Base-by-base conservation (phyloP, 2,329 filamentous ascomycete species). In the Raffaelea ambrosiae region DNA sequence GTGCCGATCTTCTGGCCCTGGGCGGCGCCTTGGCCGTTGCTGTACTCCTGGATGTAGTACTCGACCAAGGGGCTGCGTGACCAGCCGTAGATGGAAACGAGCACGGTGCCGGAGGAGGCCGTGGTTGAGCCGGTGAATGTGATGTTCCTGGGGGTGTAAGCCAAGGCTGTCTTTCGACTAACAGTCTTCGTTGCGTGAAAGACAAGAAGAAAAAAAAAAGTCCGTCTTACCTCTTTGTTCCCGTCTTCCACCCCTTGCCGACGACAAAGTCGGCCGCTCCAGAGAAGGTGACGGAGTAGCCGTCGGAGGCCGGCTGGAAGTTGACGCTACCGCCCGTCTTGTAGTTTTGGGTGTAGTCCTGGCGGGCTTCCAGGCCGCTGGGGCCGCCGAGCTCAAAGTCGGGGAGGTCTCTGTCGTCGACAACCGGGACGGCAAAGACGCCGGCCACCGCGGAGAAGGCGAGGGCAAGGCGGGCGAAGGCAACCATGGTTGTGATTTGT, bases 221-320 rank as follows among this genome's bases (percentile, higher is more conserved):
- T 7, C 13, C 13, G 39, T 40, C 10, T 18, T 18, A 77, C 74
- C 71, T 66, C n/a, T 62, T 62, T 40, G 62, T 66, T 41, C 76
- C 76, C 29, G 72, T 68, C 44, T 65, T 69, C 76, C 77, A 80
- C 39, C 77, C 77, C 59, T 79, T 79, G 44, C 76, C 77, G 51
- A 67, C 73, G 39, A 77, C 74, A 47, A 77, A 75, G 62, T 78
- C 73, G 21, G 70, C 71, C 4, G 59, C 61, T 50, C 66, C 63
- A 14, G 56, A 63, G 65, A 71, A 74, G 22, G 50, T 58, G 2
- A 71, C 66, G 7, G 57, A 63, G 62, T 73, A 74, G 3, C 59
- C 59, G 46, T 58, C 57, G 43, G 31, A 50, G 22, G 20, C 40
- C 5, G 59, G 56, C 2, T 49, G 51, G 51, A 57, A 62, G 48